These are phyloP conservation scores for Cladophialophora carrionii DNA, from an alignment of 2,329 filamentous ascomycete species.

Conservation along the genomic window DNA sequence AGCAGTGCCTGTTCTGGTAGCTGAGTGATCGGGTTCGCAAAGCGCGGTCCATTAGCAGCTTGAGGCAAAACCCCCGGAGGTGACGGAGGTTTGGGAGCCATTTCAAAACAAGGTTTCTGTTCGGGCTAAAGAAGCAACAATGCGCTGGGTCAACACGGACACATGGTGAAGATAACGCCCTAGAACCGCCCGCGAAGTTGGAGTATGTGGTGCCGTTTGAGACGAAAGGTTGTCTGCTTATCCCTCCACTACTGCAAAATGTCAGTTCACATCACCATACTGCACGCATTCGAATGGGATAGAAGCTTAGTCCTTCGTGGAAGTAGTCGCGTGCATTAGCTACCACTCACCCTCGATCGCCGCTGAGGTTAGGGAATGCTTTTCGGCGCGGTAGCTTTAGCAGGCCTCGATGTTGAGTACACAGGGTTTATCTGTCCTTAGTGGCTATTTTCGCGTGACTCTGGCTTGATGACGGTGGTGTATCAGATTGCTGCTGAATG, in stretches of 20 bases:
- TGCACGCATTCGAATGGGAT: not conserved
- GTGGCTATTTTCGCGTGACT: not conserved
- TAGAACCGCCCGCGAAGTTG: not conserved
- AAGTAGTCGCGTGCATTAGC: not conserved
- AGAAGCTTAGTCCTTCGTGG: not conserved
- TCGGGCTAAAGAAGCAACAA: not conserved
- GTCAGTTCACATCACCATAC: not conserved
- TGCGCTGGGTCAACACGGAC: not conserved
- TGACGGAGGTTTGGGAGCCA: constrained; percentile 20
- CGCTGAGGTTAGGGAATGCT: not conserved
- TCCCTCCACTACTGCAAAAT: not conserved
- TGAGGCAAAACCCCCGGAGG: constrained; percentile 11
- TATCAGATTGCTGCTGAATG: not conserved
- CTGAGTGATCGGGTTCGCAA: constrained; percentile 22
- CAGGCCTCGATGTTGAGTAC: not conserved
- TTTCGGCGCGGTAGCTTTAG: not conserved
- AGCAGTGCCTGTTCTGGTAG: constrained; percentile 17
- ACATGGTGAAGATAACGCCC: constrained; percentile 17
- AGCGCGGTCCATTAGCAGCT: constrained; percentile 16
- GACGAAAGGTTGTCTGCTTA: not conserved
- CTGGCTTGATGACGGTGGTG: not conserved
- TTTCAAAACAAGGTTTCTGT: not conserved
- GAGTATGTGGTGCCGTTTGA: not conserved
- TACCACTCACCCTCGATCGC: not conserved
- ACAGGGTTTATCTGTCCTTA: not conserved